Percentiles rank a stretch among this genome's conserved stretches.
phyloP scores from a whole-genome alignment of 1,139 yeast genomes.

The Hemisphaericaspora subhashii region DNA sequence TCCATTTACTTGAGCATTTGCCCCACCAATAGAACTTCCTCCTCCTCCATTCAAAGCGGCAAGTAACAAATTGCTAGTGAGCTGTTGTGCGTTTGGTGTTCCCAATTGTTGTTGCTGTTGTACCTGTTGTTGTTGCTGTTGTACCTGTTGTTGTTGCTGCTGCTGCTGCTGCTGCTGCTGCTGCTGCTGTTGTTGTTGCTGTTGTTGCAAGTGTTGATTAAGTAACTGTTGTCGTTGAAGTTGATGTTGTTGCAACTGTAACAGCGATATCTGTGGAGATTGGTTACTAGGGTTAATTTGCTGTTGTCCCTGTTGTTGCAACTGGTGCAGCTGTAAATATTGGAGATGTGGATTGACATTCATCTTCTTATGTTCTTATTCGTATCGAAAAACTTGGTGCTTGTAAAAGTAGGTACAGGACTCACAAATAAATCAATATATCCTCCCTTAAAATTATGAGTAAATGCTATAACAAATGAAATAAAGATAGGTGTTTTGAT shows the following conservation, averaged over 20 bases:
- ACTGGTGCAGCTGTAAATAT: conserved; percentile 39
- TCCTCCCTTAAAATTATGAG: too few relatives aligned
- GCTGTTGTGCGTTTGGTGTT: conserved; percentile 21
- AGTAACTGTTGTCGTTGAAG: conserved; percentile 43
- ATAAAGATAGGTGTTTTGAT: too few relatives aligned
- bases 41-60: conserved; percentile 37
- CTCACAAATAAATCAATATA: too few relatives aligned
- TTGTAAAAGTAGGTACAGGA: too few relatives aligned
- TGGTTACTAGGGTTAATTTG: conserved; percentile 25
- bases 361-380: conserved; percentile 15
- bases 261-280: conserved; percentile 41
- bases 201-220: conserved; percentile 35
- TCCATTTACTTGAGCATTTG: conserved; percentile 15
- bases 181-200: conserved; percentile 23
- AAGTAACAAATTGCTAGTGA: conserved; percentile 35
- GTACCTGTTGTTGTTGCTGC: too few relatives aligned
- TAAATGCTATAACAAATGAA: too few relatives aligned
- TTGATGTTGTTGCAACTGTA: conserved; percentile 42
- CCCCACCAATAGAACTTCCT: conserved; percentile 5
- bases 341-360: conserved; percentile 48
- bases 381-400: too few relatives aligned
- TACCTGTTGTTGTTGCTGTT: conserved; percentile 29
- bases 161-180: conserved; percentile 31
- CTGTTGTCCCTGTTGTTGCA: conserved; percentile 31
- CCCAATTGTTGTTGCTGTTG: conserved; percentile 25